Evolutionary conservation across 1,284 basidiomycete species (phyloP), one percentile per base, ranked within the genome.

Genomic region (Cryptococcus sp.): DNA sequence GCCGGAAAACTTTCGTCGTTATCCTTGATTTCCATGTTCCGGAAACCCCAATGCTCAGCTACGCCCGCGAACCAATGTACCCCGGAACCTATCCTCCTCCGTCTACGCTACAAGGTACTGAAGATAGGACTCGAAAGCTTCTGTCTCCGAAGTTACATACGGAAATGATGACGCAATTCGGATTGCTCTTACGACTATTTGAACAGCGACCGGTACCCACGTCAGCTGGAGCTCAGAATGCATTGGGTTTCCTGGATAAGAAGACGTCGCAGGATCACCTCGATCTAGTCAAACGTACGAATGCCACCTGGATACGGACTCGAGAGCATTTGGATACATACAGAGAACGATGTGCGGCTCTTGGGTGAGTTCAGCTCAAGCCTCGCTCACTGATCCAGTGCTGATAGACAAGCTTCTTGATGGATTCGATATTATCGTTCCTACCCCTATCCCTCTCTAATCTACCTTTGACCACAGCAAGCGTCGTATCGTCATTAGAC

Each of bases 391-490:
- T 36, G 34, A 36, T 36, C 34, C 37, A 28, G 28, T 11, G 28
- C 28, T 28, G 11, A 28, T 5, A 28, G 11, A 5, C 4, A n/a
- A 52, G 50, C 10, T 52, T 47, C 40, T 41, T 52, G 36, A 46
- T 47, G 25, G 50, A 52, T 24, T 46, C 46, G 10, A 28, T 45
- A n/a, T 31, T 52, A 14, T 47, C 50, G 7, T 52, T 52, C 50
- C 45, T 52, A 13, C 50, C 50, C 25, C 46, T 52, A 1, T 21
- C 45, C 10, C 25, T 52, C 11, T 24, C 36, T 1, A n/a, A 16
- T 21, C 28, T 46, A 14, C 45, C 46, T 21, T 37, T 52, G 11
- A 52, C 50, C 3, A 4, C 25, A 16, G 50, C 46, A 4, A 25
- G 39, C 13, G 50, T 45, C 22, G 50, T 25, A 16, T 47, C 50